These are phyloP conservation scores for Calonectria henricotiae DNA, from an alignment of 2,329 filamentous ascomycete genomes.

Conservation along the genomic window DNA sequence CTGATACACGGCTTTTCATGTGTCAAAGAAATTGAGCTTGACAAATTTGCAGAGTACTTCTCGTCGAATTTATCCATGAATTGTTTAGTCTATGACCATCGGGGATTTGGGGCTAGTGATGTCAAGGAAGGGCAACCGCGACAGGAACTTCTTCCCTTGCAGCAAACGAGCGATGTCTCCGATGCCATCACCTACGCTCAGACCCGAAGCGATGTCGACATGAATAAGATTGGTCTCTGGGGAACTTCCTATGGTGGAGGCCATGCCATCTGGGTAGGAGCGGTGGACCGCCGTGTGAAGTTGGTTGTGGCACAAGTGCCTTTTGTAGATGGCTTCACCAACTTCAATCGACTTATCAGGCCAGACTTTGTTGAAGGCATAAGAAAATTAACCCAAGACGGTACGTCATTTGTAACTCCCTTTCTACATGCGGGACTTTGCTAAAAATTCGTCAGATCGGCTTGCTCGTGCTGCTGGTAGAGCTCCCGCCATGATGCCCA, in stretches of 20 bases:
- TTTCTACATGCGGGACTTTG: background rate
- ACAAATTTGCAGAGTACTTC: background rate
- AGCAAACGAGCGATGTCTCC: constrained; percentile 13
- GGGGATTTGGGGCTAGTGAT: background rate
- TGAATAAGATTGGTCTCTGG: background rate
- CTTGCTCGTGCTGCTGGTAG: background rate
- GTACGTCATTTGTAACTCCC: background rate
- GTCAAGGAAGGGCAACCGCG: background rate
- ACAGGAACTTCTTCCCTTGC: constrained; percentile 5
- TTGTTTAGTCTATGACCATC: constrained; percentile 1
- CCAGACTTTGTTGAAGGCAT: background rate
- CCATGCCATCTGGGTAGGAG: constrained; percentile 8
- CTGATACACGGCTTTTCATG: background rate
- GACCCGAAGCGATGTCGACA: background rate
- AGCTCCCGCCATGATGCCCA: background rate
- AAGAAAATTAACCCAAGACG: background rate
- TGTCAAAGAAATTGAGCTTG: background rate
- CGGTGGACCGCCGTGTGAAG: constrained; percentile 6
- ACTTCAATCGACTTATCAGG: background rate
- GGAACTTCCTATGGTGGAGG: background rate
- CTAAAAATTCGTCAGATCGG: background rate
- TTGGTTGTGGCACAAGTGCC: constrained; percentile 1
- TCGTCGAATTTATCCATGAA: background rate
- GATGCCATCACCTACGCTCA: constrained; percentile 1
- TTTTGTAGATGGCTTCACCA: constrained; percentile 9